phyloP scores from a whole-genome alignment of 805 yeast species.

The Pichia eremophila region DNA sequence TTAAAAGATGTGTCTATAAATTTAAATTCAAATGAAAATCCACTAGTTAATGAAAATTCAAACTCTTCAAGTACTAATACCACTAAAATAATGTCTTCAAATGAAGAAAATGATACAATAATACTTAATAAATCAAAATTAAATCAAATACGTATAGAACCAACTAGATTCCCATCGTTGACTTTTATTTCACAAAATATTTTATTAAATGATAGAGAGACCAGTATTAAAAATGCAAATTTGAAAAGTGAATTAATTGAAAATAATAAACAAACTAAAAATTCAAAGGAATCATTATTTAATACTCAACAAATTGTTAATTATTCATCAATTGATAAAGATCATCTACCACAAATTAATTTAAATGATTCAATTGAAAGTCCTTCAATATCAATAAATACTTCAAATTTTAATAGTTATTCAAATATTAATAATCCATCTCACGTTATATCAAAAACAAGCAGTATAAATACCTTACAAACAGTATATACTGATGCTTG shows the following conservation, averaged over 20 bases:
- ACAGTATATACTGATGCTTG: constrained; percentile 6
- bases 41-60: too few relatives aligned
- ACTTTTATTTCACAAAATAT: constrained; percentile 5
- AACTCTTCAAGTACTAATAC: too few relatives aligned
- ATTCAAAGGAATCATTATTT: constrained; percentile 8
- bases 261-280: constrained; percentile 8
- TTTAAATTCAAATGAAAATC: too few relatives aligned
- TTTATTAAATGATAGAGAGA: constrained; percentile 2
- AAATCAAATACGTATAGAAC: not conserved
- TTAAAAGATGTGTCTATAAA: not conserved
- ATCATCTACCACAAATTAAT: not conserved
- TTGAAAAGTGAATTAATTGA: constrained; percentile 15
- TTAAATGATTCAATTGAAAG: not conserved
- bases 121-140: constrained; percentile 1
- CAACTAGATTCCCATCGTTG: constrained; percentile 9
- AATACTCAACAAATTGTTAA: not conserved
- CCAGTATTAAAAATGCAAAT: constrained; percentile 11
- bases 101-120: not conserved
- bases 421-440: not conserved
- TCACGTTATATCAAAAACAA: not conserved
- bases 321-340: not conserved
- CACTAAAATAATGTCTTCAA: too few relatives aligned
- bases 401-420: not conserved
- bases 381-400: not conserved
- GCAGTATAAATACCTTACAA: constrained; percentile 4